Percentiles rank a stretch among this genome's conserved stretches.
Evolutionary conservation across 768 basidiomycete genomes (phyloP).

Genomic region (Lactarius trivialis): DNA sequence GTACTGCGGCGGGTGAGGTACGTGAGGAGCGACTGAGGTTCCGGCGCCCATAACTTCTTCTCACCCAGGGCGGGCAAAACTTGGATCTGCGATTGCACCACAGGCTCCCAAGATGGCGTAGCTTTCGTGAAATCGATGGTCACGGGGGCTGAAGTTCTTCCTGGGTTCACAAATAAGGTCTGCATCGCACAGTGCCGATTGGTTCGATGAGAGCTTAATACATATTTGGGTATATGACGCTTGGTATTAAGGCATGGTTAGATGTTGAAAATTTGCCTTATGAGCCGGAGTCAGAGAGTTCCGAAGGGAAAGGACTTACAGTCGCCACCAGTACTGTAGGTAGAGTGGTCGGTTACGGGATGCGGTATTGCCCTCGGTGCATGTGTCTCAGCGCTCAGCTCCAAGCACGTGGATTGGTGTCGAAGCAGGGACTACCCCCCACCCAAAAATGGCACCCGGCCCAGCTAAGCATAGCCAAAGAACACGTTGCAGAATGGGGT

Average conservation of each 20-base stretch:
- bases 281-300: background rate
- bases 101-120: background rate
- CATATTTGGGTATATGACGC: background rate
- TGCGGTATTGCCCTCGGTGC: background rate
- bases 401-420: background rate
- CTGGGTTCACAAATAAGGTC: background rate
- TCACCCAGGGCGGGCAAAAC: background rate
- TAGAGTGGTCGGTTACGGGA: no score
- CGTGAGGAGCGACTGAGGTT: background rate
- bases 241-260: background rate
- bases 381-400: background rate
- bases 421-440: background rate
- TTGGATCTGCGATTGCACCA: background rate
- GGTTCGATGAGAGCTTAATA: background rate
- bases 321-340: background rate
- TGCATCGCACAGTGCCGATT: background rate
- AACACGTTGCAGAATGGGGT: conserved; percentile 10
- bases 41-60: background rate
- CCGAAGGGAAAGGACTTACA: background rate
- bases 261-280: background rate
- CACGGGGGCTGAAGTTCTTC: background rate
- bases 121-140: background rate
- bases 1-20: background rate
- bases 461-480: background rate
- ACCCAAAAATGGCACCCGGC: background rate